Base-by-base conservation (phyloP, 2,329 filamentous ascomycete genomes). In the Calycina marina region DNA sequence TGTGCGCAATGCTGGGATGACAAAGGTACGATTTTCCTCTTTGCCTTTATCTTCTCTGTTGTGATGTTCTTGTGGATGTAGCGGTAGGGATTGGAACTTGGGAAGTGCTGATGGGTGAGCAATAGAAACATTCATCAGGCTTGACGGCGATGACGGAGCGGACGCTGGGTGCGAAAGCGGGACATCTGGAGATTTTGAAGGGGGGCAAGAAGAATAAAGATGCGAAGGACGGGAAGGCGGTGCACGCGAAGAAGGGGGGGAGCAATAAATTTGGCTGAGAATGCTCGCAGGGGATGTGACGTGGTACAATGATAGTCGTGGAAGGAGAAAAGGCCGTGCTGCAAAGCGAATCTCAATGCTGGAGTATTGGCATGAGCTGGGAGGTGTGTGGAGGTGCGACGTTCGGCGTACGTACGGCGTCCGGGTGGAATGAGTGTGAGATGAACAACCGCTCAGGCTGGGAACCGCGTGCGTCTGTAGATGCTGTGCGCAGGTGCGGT, bases 101-200 rank as follows among this genome's bases (percentile, higher is more conserved):
- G 3, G 18, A 41, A 18, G n/a, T n/a, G n/a, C 20, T 22, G 3
- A 22, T 22, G n/a, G 8, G n/a, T 22, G 8, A n/a, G 20, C 20
- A 13, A 35, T 34, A 67, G 67, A 77, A 78, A 64, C 61, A 71
- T 40, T 65, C 71, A 1, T 59, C 69, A 1, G 27, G 74, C 0
- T 55, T 82, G 25, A 67, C 67, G 3, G 67, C 65, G 1, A 62
- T 71, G 56, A 82, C 77, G n/a, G 77, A 83, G 49, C 67, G 67
- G 39, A 67, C 63, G 40, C 60, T 82, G 6, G 77, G 75, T 9
- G 60, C 71, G 39, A 70, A 70, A 47, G 77, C 75, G 4, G 77
- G 77, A 10, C 77, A 83, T 62, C 48, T 82, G 48, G 77, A 83
- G 53, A 49, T 82, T 47, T 52, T 82, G 47, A 63, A 62, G 36